These are phyloP conservation scores for Rhynchospora pubera DNA, from an alignment of 176 grass and related monocot genomes.

Conservation along the genomic window DNA sequence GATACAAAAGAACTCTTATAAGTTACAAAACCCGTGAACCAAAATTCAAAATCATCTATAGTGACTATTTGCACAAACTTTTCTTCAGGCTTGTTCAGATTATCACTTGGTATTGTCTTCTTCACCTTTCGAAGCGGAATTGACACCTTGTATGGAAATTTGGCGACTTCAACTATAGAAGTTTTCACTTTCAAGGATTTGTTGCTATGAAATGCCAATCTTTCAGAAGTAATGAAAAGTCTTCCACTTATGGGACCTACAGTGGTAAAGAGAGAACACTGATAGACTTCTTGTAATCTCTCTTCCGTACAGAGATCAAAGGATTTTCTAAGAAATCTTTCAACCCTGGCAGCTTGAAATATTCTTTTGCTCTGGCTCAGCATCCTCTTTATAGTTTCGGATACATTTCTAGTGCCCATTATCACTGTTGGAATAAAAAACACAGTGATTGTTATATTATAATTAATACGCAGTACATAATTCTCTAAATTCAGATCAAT, in stretches of 20 bases:
- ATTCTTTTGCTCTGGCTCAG: conserved; percentile 63
- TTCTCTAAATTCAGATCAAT: neutral
- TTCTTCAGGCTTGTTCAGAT: conserved; percentile 44
- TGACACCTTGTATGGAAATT: conserved; percentile 21
- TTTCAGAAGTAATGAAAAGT: conserved; percentile 70
- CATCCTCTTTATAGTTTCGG: conserved; percentile 78
- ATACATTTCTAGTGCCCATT: neutral
- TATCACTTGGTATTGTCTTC: conserved; percentile 44
- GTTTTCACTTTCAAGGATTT: conserved; percentile 42
- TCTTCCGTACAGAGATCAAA: conserved; percentile 56
- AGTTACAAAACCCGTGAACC: conserved; percentile 78
- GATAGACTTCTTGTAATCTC: conserved; percentile 48
- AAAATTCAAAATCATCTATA: conserved; percentile 77
- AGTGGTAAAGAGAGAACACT: conserved; percentile 88
- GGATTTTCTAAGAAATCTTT: conserved; percentile 52
- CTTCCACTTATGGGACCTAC: conserved; percentile 73
- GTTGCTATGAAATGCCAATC: conserved; percentile 59
- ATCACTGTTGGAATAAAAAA: neutral
- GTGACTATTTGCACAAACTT: conserved; percentile 70
- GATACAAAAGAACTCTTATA: conserved; percentile 28
- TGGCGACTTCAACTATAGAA: neutral
- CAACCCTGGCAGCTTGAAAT: conserved; percentile 64
- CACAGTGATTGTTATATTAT: neutral
- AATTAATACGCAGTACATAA: neutral
- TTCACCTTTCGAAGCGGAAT: conserved; percentile 42